These are phyloP conservation scores for Phytophthora pseudosyringae DNA, from an alignment of 352 stramenopile genomes.

Conservation along the genomic window DNA sequence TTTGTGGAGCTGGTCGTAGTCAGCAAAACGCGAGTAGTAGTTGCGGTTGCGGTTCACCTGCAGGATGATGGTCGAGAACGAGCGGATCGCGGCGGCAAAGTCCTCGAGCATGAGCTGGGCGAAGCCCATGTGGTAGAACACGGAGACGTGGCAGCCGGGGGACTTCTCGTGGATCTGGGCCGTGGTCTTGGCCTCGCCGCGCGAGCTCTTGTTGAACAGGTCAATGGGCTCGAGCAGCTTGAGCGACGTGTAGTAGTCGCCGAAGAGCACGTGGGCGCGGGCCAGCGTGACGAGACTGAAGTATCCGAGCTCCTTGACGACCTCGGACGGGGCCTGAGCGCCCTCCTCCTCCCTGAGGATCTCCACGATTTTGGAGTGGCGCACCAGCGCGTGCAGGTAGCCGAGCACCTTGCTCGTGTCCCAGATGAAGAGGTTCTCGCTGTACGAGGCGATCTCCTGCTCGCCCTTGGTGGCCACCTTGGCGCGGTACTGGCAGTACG, in stretches of 20 bases:
- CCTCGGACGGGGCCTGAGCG: slow-evolving; percentile 57
- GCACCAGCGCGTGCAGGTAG: slow-evolving; percentile 95
- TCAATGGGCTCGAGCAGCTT: slow-evolving; percentile 92
- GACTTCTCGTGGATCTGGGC: slow-evolving; percentile 92
- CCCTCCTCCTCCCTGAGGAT: slow-evolving; percentile 74
- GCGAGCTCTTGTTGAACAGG: slow-evolving; percentile 86
- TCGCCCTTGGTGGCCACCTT: slow-evolving; percentile 78
- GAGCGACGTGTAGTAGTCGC: slow-evolving; percentile 96
- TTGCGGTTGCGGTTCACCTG: slow-evolving; percentile 90
- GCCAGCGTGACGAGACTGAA: slow-evolving; percentile 95
- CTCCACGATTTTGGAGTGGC: slow-evolving; percentile 92
- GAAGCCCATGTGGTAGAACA: slow-evolving; percentile 98
- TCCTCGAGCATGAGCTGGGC: slow-evolving; percentile 97
- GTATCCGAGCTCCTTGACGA: slow-evolving; percentile 94
- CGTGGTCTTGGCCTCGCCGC: slow-evolving; percentile 54
- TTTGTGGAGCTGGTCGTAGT: slow-evolving; percentile 96
- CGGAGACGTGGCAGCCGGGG: slow-evolving; percentile 92
- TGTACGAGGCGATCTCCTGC: slow-evolving; percentile 58
- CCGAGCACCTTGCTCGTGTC: slow-evolving; percentile 95
- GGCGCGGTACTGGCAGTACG: slow-evolving; percentile 96
- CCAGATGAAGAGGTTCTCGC: slow-evolving; percentile 94
- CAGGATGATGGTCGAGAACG: slow-evolving; percentile 90
- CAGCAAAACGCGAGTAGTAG: slow-evolving; percentile 91
- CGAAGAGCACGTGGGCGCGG: slow-evolving; percentile 96
- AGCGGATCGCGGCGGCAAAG: slow-evolving; percentile 93